Conservation (phyloP, 2,329 filamentous ascomycete genomes). For the Pochonia chlamydosporia region DNA sequence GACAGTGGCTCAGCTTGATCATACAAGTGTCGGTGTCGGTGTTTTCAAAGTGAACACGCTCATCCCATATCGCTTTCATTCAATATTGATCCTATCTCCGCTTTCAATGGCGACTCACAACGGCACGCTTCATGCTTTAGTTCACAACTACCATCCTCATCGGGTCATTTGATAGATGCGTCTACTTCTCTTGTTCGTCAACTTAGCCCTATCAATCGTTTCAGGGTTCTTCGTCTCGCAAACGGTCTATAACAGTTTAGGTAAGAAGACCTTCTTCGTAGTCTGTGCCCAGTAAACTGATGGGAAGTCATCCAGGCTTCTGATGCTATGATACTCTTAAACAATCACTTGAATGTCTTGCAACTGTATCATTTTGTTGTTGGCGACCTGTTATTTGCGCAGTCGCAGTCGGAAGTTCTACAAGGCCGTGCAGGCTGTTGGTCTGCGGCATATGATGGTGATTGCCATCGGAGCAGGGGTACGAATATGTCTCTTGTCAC, state of each 20-base stretch:
- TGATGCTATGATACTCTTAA: slow-evolving; percentile 46
- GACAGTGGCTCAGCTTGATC: too few relatives aligned
- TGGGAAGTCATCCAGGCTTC: slow-evolving; percentile 31
- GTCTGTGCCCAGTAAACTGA: slow-evolving; percentile 52
- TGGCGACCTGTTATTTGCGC: slow-evolving; percentile 62
- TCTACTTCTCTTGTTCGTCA: slow-evolving; percentile 60
- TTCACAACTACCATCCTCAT: slow-evolving; percentile 60
- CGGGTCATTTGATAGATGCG: slow-evolving; percentile 62
- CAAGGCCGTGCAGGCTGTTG: slow-evolving; percentile 45
- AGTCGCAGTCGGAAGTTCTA: slow-evolving; percentile 47
- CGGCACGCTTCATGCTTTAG: slow-evolving; percentile 56
- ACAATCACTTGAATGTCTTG: slow-evolving; percentile 57
- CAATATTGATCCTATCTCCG: slow-evolving; percentile 62
- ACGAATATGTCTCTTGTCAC: slow-evolving; percentile 50
- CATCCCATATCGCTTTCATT: slow-evolving; percentile 64
- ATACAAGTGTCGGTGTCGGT: slow-evolving; percentile 34
- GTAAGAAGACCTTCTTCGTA: slow-evolving; percentile 50
- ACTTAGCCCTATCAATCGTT: slow-evolving; percentile 51
- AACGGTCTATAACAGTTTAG: slow-evolving; percentile 45
- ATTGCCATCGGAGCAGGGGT: slow-evolving; percentile 54
- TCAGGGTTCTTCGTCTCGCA: slow-evolving; percentile 52
- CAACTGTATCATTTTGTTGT: slow-evolving; percentile 51
- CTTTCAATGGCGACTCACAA: slow-evolving; percentile 62
- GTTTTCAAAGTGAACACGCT: slow-evolving; percentile 53
- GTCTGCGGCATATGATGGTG: slow-evolving; percentile 48